Evolutionary conservation across 2,329 filamentous ascomycete species (phyloP).

Genomic region (Aspergillus candidus): DNA sequence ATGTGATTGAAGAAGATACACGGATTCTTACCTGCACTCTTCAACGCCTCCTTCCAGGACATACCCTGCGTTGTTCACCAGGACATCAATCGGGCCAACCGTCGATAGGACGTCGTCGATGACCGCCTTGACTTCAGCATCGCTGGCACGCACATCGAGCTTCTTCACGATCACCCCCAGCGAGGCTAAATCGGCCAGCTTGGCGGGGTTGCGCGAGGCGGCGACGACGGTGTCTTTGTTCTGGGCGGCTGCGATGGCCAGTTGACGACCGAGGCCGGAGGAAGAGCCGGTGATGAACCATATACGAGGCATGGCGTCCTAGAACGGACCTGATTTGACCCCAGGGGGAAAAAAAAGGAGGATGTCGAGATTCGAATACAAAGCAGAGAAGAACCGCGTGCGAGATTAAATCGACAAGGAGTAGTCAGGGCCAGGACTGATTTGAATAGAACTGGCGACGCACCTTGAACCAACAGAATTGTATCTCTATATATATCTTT

Average conservation of each 20-base stretch:
- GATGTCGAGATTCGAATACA: too few species aligned
- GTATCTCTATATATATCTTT: too few species aligned
- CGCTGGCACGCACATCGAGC: slow-evolving; percentile 3
- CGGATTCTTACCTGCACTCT: slow-evolving; percentile 13
- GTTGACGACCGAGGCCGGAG: slow-evolving; percentile 46
- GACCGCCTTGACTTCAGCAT: not conserved
- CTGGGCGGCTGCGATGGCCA: slow-evolving; percentile 41
- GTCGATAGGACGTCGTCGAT: not conserved
- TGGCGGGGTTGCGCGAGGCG: slow-evolving; percentile 39
- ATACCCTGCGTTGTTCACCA: slow-evolving; percentile 44
- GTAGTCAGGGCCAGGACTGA: too few species aligned
- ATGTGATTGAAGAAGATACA: not conserved
- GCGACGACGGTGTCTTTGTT: slow-evolving; percentile 47
- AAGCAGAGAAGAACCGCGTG: too few species aligned
- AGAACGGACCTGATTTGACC: too few species aligned
- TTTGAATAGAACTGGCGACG: too few species aligned
- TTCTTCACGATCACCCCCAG: not conserved
- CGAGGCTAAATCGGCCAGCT: slow-evolving; percentile 1
- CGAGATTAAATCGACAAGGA: too few species aligned
- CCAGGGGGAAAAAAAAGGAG: too few species aligned
- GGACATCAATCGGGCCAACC: slow-evolving; percentile 35
- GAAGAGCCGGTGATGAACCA: slow-evolving; percentile 46
- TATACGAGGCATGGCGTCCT: too few species aligned
- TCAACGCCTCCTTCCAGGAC: slow-evolving; percentile 19
- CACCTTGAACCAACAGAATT: too few species aligned